Evolutionary conservation across 2,329 filamentous ascomycete species (phyloP), one percentile per base, ranked within the genome.

Genomic region (Monosporascus sp.): DNA sequence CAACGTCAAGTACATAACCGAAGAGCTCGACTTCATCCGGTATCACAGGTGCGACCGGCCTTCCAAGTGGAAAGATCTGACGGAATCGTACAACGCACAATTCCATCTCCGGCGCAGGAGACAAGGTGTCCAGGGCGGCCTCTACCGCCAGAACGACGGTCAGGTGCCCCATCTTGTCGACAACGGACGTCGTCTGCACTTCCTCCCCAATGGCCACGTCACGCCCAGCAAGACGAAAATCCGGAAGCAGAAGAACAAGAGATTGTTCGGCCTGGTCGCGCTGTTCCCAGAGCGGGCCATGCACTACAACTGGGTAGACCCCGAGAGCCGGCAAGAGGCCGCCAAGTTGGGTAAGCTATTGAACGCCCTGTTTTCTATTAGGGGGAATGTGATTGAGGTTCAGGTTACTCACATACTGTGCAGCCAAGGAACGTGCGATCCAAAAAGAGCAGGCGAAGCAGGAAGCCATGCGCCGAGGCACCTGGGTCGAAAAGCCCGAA

Each of bases 221-320:
- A 37, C 56, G 16, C 40, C 49, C 3, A 27, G 49, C 5, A 38
- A 19, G 8, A 50, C 48, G 5, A 61, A 64, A 55, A 63, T 66
- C 3, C 58, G 68, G 31, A 27, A 63, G 0, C 68, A 70, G 50
- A 59, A 65, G 16, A 55, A 63, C 41, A 67, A 60, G 37, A 49
- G 56, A 7, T 52, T 57, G 40, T 67, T 60, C 53, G 58, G 60
- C n/a, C 65, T 72, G 16, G 47, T 66, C 7, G 62, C 65, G 51
- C 68, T 77, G n/a, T 78, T 74, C 52, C 77, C 77, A 2, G 76
- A 78, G 53, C 69, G 74, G 24, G 75, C 75, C 7, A 65, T 78
- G 38, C 64, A 69, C 37, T 79, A 78, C 59, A 50, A 62, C 5
- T 79, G 76, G 76, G 72, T 78, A 16, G 65, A 71, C 7, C 51